Base-by-base conservation (phyloP, 257 asterid species). In the Fraxinus cuspidata region DNA sequence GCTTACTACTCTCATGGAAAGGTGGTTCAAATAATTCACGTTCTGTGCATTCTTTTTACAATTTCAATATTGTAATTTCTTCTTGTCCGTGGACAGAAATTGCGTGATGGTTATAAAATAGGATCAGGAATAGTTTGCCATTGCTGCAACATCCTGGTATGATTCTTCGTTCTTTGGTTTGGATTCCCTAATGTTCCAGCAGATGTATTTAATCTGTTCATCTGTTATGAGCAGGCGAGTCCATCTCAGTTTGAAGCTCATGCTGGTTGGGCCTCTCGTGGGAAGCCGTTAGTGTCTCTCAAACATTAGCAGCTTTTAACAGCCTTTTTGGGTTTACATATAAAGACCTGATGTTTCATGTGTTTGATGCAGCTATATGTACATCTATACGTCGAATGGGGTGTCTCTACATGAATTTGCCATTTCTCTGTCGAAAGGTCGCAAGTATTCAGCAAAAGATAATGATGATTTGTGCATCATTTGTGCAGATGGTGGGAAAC, bases 201-300 rank as follows among this genome's bases (percentile, higher is more conserved):
- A 38, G 53, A 81, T 78, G 16, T 51, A 28, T 78, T 86, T 29
- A 78, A 78, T 49, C 53, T 64, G 42, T 71, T 82, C 80, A 67
- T 72, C 66, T 80, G 49, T 81, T 66, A 69, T 88, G 89, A 79
- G 79, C 95, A 96, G 99, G 95, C 92, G 84, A 96, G 98, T 83
- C 97, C 98, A 72, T 96, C 99, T 80, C 90, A 83, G 78, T 96
- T 96, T 89, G 99, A 96, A 88, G 96, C 97, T 80, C 99, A 96
- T 87, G 98, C 99, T 78, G 99, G 99, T 78, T 94, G 98, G 97
- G 98, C 98, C 72, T 90, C 99, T 13, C 95, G 99, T 69, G 87
- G 87, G 69, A 96, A 90, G 88, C 99, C 99, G 99, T 96, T 70
- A 85, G 99, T 88, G 18, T 77, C 81, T 79, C 71, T 81, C 82